Evolutionary conservation across 345 rosid genomes (phyloP), one percentile per base, ranked within the genome.

Genomic region (Citrus trifoliata): DNA sequence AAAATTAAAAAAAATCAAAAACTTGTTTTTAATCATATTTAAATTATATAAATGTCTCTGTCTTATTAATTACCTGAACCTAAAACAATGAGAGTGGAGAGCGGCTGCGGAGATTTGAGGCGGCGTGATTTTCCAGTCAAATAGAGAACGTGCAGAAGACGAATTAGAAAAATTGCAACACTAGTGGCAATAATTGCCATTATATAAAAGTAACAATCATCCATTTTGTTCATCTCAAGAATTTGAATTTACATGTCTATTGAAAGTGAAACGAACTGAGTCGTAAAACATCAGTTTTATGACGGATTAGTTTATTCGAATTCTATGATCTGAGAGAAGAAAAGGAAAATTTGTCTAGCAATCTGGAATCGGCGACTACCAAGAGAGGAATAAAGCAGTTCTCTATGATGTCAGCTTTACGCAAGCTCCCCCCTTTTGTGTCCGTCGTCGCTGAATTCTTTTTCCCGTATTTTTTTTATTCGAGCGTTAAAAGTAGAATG

Each of bases 1-100:
- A 46, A 46, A 46, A 12, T 53, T 4, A 9, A n/a, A 55, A 38
- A 16, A 14, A 6, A 74, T 7, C 10, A 2, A 22, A 65, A 22
- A 65, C 6, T 33, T 35, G 6, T 35, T 67, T 5, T 22, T 12
- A 25, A 1, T 14, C 7, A 30, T 67, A 6, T 67, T 37, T 25
- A 9, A 4, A 10, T 70, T 10, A 19, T 71, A 33, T 32, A 33
- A 65, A 46, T 46, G 16, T 13, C 51, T 3, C 37, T 12, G 32
- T 2, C 67, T 16, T 56, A 33, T 16, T 56, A 40, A 85, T 76
- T 60, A 89, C 93, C 92, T 32, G 93, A 91, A 82, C 93, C 92
- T 78, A 91, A 85, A 84, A 91, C 89, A 73, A 87, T 56, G 46
- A 90, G 90, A 63, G 93, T 88, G 60, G 82, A 86, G 66, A 83